Evolutionary conservation across 306 rosid genomes (phyloP), one percentile per base, ranked within the genome.

Genomic region (Sindora glabra): DNA sequence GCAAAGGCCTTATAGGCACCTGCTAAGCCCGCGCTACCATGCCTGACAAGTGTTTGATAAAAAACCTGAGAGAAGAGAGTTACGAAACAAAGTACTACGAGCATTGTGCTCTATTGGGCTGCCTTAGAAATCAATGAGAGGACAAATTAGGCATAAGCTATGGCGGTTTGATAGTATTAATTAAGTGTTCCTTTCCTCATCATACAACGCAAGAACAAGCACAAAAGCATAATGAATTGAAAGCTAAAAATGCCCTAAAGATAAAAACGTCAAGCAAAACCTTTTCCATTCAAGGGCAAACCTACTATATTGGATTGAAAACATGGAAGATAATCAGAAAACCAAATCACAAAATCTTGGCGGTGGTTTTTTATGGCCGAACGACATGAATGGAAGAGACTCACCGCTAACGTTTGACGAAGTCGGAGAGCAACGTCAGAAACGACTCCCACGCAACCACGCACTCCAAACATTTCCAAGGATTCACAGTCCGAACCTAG

Each of bases 321-420:
- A 10, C 49, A 39, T 24, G 13, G 16, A 58, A 25, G 3, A 10
- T 1, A 18, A 51, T 17, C 10, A 16, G 21, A 59, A 42, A 15
- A 27, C 2, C n/a, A 37, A 22, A 37, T n/a, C 38, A 27, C 19
- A 44, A 44, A 29, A 30, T 26, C 41, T 15, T 10, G 6, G 10
- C 5, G 18, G 10, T 42, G 52, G 25, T 26, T 41, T 58, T 40
- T 0, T 13, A 25, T n/a, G n/a, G n/a, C 16, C 14, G 12, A 40
- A 58, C 11, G 9, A 40, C n/a, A 30, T 1, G 21, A 40, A 10
- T 21, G 38, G 16, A 34, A 36, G 16, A 34, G 29, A 74, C 76
- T 72, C 24, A 84, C 90, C 8, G 75, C 42, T 27, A 84, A 56
- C 47, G 61, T 72, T 73, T 67, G 80, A 9, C 78, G 77, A 48